These are phyloP conservation scores for Curvularia hawaiiensis DNA, from an alignment of 2,329 filamentous ascomycete genomes.

Conservation along the genomic window DNA sequence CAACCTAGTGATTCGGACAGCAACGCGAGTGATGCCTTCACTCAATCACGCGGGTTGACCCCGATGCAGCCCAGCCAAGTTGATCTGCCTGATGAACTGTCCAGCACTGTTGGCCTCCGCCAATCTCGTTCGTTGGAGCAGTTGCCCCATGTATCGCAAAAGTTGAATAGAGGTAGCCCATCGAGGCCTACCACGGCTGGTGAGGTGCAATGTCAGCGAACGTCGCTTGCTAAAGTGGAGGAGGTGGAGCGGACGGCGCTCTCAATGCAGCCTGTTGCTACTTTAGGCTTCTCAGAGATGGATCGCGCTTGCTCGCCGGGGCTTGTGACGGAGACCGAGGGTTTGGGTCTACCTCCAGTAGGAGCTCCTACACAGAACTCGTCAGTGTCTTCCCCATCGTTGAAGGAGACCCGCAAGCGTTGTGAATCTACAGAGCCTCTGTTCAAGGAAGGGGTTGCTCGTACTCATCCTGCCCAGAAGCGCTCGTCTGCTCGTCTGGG, in stretches of 20 bases:
- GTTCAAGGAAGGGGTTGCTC: slow-evolving; percentile 43
- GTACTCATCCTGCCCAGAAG: slow-evolving; percentile 38
- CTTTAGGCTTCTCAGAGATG: slow-evolving; percentile 19
- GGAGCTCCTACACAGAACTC: slow-evolving; percentile 52
- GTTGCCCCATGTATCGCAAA: slow-evolving; percentile 31
- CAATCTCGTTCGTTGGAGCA: slow-evolving; percentile 47
- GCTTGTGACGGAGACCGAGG: slow-evolving; percentile 51
- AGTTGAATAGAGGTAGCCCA: slow-evolving; percentile 39
- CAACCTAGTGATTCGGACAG: slow-evolving; percentile 27
- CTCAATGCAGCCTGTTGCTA: slow-evolving; percentile 14
- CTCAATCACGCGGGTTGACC: slow-evolving; percentile 48
- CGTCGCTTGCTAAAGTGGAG: slow-evolving; percentile 53
- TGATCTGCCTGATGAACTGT: slow-evolving; percentile 53
- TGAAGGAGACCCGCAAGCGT: slow-evolving; percentile 48
- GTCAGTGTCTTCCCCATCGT: slow-evolving; percentile 52
- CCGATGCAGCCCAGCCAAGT: slow-evolving; percentile 56
- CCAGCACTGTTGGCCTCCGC: slow-evolving; percentile 50
- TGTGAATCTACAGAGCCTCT: slow-evolving; percentile 43
- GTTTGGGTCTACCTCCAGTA: slow-evolving; percentile 54
- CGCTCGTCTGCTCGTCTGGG: slow-evolving; percentile 44
- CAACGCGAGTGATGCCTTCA: slow-evolving; percentile 27
- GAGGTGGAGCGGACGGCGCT: slow-evolving; percentile 33
- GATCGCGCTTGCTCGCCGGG: slow-evolving; percentile 48
- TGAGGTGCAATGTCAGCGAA: slow-evolving; percentile 52
- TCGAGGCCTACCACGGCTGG: slow-evolving; percentile 44